Base-by-base conservation (phyloP, 23 red algal species). In the Chondrus crispus region DNA sequence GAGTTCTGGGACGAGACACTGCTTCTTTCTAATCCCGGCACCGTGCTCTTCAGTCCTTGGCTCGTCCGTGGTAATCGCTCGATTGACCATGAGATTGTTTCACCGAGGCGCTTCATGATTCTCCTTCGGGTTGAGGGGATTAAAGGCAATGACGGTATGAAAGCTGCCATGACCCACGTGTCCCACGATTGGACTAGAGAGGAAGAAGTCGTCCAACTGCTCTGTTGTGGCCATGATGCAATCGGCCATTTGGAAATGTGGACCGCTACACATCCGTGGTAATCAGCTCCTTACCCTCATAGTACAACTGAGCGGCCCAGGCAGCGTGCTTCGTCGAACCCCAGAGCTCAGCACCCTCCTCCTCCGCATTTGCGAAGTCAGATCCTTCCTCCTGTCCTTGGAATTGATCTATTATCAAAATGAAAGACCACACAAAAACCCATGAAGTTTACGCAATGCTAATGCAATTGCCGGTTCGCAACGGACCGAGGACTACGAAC, bases 31-130 rank as follows among this genome's bases (percentile, higher is more conserved):
- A 28, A 95, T 91, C 36, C 97, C 97, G 41, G 96, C 70, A 0
- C 97, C 97, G 53, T 99, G 97, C 70, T 99, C 97, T 39, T 94
- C 97, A 29, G 97, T 99, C 83, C 97, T 96, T 20, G 97, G 96
- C 1, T 94, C 97, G 39, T 91, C 97, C 91, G 95, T 95, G 19
- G 44, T 26, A 64, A 96, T 91, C 11, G 97, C 97, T 1, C 97
- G 89, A 3, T 85, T 52, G 11, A 96, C 95, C 81, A 99, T 90
- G 33, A 84, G 51, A 47, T 85, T 60, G 78, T 96, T 99, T 39
- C 96, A 58, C 35, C 82, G 37, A 37, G 90, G 82, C 28, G 93
- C 97, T 12, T 89, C 81, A 42, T 95, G 69, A 79, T 95, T 91
- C 68, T 99, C 97, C 53, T 71, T 73, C 33, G 64, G 44, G 72